Conservation (phyloP, 2,329 filamentous ascomycete genomes). For the Thermomyces lanuginosus region DNA sequence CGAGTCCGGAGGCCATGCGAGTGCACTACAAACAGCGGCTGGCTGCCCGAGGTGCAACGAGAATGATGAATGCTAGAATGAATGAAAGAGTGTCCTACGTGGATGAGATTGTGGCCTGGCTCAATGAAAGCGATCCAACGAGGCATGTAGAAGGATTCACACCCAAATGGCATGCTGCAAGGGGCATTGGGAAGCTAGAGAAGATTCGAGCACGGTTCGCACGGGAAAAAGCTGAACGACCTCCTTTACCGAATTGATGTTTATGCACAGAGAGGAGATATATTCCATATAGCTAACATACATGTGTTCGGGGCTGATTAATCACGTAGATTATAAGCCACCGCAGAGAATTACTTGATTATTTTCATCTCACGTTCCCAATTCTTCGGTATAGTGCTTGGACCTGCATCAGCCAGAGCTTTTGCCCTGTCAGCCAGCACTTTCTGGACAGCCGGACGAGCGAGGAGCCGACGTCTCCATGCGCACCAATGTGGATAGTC, state of each 20-base stretch:
- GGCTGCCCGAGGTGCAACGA: constrained; percentile 3
- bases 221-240: constrained; percentile 2
- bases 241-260: too few species aligned
- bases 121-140: constrained; percentile 1
- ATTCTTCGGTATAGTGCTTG: constrained; percentile 3
- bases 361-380: constrained; percentile 2
- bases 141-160: constrained; percentile 1
- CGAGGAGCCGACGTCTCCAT: constrained; percentile 2
- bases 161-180: constrained; percentile 4
- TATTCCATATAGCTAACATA: too few species aligned
- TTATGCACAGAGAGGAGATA: too few species aligned
- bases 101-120: constrained; percentile 5
- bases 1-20: constrained; percentile 18
- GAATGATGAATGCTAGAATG: constrained; percentile 5
- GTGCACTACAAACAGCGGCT: constrained; percentile 3
- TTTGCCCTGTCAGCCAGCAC: constrained; percentile 1
- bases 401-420: constrained; percentile 3
- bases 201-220: constrained; percentile 5
- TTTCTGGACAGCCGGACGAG: constrained; percentile 4
- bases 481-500: constrained; percentile 2
- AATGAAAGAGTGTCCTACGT: constrained; percentile 5
- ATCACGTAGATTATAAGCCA: too few species aligned
- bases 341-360: too few species aligned
- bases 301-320: too few species aligned
- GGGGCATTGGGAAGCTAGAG: constrained; percentile 2